Evolutionary conservation across 108 stramenopile species (phyloP).

Genomic region (Fragilariopsis cylindrus): DNA sequence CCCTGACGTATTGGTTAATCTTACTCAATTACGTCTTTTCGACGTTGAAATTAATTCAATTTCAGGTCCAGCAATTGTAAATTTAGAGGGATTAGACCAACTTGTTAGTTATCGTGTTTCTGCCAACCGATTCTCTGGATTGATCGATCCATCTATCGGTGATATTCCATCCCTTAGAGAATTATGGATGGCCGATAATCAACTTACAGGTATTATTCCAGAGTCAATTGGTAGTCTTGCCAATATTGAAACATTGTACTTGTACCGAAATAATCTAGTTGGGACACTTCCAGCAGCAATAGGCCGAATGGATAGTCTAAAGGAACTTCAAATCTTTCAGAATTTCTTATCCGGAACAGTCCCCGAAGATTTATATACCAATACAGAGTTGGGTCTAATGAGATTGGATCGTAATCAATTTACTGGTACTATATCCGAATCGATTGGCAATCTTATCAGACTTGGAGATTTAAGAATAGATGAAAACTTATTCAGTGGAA

Average conservation of each 20-base stretch:
- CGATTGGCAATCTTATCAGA: constrained; percentile 20
- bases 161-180: constrained; percentile 12
- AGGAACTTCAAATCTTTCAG: constrained; percentile 26
- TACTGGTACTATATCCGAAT: constrained; percentile 39
- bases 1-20: constrained; percentile 28
- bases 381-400: constrained; percentile 23
- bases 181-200: constrained; percentile 38
- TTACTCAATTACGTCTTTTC: constrained; percentile 20
- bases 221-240: constrained; percentile 18
- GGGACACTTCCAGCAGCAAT: constrained; percentile 40
- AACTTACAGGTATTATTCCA: constrained; percentile 41
- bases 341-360: constrained; percentile 47
- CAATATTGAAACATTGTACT: constrained; percentile 26
- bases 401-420: constrained; percentile 47
- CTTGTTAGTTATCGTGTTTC: constrained; percentile 32
- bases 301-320: constrained; percentile 23
- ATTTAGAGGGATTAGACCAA: constrained; percentile 20
- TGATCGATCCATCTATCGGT: constrained; percentile 16
- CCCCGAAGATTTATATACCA: constrained; percentile 28
- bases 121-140: constrained; percentile 30
- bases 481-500: constrained; percentile 38
- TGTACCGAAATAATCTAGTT: constrained; percentile 33
- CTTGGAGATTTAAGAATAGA: constrained; percentile 39
- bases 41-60: constrained; percentile 32
- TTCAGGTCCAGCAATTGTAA: constrained; percentile 26